A percentile compares a stretch with the other conserved stretches of the same genome.
phyloP scores from a whole-genome alignment of 176 grass and related monocot genomes.

The Carex cristatella region DNA sequence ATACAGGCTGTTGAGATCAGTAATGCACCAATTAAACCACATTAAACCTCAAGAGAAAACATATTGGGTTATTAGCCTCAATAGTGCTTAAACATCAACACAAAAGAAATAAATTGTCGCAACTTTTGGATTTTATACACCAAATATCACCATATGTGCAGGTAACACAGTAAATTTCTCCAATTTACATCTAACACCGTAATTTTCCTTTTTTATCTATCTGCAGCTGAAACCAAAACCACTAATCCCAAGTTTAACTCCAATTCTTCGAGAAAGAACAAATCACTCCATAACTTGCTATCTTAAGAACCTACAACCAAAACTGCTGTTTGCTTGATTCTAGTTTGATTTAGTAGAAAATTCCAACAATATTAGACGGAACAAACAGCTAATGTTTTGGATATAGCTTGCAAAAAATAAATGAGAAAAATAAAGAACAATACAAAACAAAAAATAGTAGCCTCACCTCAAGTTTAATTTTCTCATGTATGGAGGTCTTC shows the following conservation, averaged over 20 bases:
- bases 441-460: background rate
- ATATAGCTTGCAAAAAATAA: background rate
- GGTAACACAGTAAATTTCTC: background rate
- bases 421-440: background rate
- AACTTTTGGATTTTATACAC: background rate
- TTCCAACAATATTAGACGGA: background rate
- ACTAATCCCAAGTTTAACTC: background rate
- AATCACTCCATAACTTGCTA: background rate
- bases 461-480: slow-evolving; percentile 90
- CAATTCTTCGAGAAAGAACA: background rate
- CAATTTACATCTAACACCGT: background rate
- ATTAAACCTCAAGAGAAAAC: background rate
- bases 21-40: background rate
- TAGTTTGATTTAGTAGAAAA: background rate
- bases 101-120: background rate
- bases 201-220: background rate
- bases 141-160: background rate
- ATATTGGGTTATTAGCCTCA: background rate
- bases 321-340: background rate
- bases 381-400: background rate
- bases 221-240: background rate
- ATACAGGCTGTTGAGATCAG: background rate
- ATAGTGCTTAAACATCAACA: background rate
- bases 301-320: background rate
- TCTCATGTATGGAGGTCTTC: slow-evolving; percentile 74